Base-by-base conservation (phyloP, 2,329 filamentous ascomycete species). In the Lasiodiplodia sp. region DNA sequence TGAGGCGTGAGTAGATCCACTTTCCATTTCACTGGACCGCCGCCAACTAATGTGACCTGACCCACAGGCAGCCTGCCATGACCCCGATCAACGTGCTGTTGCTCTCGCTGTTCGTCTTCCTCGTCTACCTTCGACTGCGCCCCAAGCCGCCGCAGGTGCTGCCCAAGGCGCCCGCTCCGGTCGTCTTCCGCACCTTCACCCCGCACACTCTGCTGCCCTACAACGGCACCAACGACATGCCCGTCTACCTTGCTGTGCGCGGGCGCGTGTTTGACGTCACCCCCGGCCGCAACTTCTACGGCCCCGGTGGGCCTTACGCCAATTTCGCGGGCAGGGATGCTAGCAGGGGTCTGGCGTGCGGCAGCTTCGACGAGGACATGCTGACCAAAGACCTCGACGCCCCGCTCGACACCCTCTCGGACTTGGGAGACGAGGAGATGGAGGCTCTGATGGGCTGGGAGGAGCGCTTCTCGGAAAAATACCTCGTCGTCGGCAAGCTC, bases 241-340 rank as follows among this genome's bases (percentile, higher is more conserved):
- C 93, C 62, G 92, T 98, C 68, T 97, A 93, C 81, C 87, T 99
- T 60, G 92, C 93, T n/a, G 94, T 98, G 21, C 92, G 93, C 52
- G 94, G 96, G 65, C 90, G 89, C 63, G 91, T 98, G 71, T 98
- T 97, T 79, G 96, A 99, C 78, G 95, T 98, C 28, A 89, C 90
- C 0, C 83, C 89, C 16, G 95, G 96, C 28, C 88, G 91, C 76
- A 94, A 96, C 84, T 98, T 98, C 81, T 99, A 99, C 82, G 96
- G 96, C 4, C 96, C 96, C 23, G 94, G 94, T 14, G 95, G 95
- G 0, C 94, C 95, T 2, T 99, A 99, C 80, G 90, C 91, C 79
- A 98, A 98, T 83, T 99, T 99, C 78, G 96, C 96, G 0, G 96
- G 96, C 0, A 86, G 94, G 49, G 96, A 99, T 81, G 96, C 96